Conservation (phyloP, 2,329 filamentous ascomycete genomes). For the Simplicillium sp. region DNA sequence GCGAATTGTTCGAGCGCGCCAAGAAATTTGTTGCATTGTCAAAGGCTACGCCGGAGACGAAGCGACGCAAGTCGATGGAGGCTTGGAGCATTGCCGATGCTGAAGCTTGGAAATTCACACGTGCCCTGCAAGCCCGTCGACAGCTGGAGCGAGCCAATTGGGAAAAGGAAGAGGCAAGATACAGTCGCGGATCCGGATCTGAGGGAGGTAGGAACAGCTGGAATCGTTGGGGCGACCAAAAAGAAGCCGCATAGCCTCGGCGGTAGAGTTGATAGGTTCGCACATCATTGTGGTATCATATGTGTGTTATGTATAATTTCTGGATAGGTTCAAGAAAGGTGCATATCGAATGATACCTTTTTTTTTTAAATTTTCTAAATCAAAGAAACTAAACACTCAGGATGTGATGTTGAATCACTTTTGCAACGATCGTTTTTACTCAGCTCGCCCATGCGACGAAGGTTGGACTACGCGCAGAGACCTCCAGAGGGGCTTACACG, state of each 20-base stretch:
- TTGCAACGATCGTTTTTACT: too few relatives aligned
- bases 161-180: constrained; percentile 61
- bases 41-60: constrained; percentile 31
- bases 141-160: constrained; percentile 55
- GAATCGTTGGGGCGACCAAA: constrained; percentile 26
- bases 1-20: constrained; percentile 35
- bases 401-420: too few relatives aligned
- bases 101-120: constrained; percentile 67
- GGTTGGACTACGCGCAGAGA: too few relatives aligned
- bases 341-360: too few relatives aligned
- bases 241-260: constrained; percentile 1
- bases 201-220: constrained; percentile 29
- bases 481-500: constrained; percentile 9
- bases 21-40: constrained; percentile 41
- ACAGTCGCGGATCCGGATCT: constrained; percentile 50
- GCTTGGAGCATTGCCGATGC: constrained; percentile 64
- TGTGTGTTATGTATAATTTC: too few relatives aligned
- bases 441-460: too few relatives aligned
- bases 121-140: constrained; percentile 56
- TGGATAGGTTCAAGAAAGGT: too few relatives aligned
- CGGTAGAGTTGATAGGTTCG: not conserved
- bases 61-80: constrained; percentile 46
- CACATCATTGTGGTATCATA: not conserved
- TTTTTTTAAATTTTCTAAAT: too few relatives aligned
- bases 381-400: too few relatives aligned